phyloP scores from a whole-genome alignment of 768 basidiomycete genomes.

The Hemileccinum impolitum region DNA sequence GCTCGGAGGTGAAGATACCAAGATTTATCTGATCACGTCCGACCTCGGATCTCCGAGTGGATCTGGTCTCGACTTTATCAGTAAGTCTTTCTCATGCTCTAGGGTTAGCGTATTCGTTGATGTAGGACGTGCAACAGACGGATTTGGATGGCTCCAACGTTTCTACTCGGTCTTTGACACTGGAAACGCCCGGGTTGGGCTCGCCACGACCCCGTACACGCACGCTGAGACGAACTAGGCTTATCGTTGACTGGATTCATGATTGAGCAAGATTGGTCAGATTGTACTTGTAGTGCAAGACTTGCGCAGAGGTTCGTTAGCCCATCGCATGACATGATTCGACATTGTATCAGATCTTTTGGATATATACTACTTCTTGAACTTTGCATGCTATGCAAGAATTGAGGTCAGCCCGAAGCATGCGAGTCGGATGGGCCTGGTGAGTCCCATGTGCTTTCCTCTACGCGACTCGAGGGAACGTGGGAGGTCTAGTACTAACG shows the following conservation, averaged over 20 bases:
- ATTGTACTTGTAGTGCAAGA: neutral
- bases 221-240: slow-evolving; percentile 38
- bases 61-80: slow-evolving; percentile 63
- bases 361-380: neutral
- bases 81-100: slow-evolving; percentile 30
- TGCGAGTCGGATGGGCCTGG: too few species aligned
- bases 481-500: too few species aligned
- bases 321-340: neutral
- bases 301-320: neutral
- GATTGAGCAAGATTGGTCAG: neutral
- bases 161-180: slow-evolving; percentile 57
- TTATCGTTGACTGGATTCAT: neutral
- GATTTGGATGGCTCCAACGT: slow-evolving; percentile 56
- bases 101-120: neutral
- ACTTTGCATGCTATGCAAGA: too few species aligned
- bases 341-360: neutral
- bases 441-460: too few species aligned
- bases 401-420: too few species aligned
- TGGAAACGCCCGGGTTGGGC: slow-evolving; percentile 18
- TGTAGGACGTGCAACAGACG: slow-evolving; percentile 35
- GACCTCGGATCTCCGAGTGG: slow-evolving; percentile 51
- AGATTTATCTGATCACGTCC: slow-evolving; percentile 56
- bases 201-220: slow-evolving; percentile 39
- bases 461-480: too few species aligned
- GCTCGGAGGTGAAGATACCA: slow-evolving; percentile 49